Base-by-base conservation (phyloP, 768 basidiomycete genomes). In the Suillus alpinus region DNA sequence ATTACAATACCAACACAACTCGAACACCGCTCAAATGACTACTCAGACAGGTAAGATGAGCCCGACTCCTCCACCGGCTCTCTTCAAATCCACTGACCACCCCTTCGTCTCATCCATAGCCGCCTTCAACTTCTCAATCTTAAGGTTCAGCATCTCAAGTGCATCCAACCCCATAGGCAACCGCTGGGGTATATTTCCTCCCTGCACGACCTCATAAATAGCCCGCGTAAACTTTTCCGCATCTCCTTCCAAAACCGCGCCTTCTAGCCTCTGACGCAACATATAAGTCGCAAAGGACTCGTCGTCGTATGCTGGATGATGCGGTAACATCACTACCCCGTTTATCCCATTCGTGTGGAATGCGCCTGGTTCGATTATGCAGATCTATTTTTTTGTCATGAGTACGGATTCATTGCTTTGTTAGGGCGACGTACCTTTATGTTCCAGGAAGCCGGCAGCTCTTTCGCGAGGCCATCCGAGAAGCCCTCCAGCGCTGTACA, bases 401-500 rank as follows among this genome's bases (percentile, higher is more conserved):
- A 32, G 23, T 7, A 7, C 47, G 36, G 10, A 31, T n/a, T 2
- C 29, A 16, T 12, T 32, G 13, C 26, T 6, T 18, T 34, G 26
- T 39, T 12, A 37, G 26, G 2, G 6, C 3, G 34, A 44, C 65
- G 39, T 39, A 72, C 50, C 51, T 63, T 70, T 41, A 71, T 72
- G 40, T 71, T 71, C 70, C 70, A 71, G 23, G 70, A 66, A 0
- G 69, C 55, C 12, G 6, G 46, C 0, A 71, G 68, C 31, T 71
- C 70, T 47, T 65, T 65, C 9, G 70, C 57, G 3, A 71, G 61
- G 3, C 20, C 58, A 40, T 71, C 71, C 9, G 67, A 60, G 40
- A 71, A 71, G 7, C 71, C 70, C 49, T 72, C 71, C 39, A 71
- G 61, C 0, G 70, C 71, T 71, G 36, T 36, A 36, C 36, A 9